Conservation (phyloP, 257 asterid species). For the Solanum megistacrolobum region DNA sequence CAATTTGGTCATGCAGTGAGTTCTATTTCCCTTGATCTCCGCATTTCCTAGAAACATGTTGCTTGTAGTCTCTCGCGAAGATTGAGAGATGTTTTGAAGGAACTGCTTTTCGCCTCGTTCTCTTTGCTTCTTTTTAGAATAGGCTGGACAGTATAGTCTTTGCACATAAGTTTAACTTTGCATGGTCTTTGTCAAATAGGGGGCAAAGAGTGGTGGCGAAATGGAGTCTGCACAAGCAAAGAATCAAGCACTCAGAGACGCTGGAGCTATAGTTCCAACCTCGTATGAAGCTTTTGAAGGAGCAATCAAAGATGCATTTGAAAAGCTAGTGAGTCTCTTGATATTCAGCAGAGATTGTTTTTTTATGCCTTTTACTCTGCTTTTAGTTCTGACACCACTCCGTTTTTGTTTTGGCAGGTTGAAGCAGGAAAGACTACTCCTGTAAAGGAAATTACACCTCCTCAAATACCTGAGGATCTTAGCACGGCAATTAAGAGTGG, state of each 20-base stretch:
- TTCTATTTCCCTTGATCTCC: constrained; percentile 1
- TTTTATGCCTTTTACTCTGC: background rate
- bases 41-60: background rate
- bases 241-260: constrained; percentile 87
- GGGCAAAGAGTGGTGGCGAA: constrained; percentile 99
- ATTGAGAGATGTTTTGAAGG: background rate
- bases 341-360: background rate
- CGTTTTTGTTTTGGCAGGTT: constrained; percentile 31
- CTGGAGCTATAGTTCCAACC: constrained; percentile 95
- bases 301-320: constrained; percentile 69
- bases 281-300: constrained; percentile 94
- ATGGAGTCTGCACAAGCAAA: constrained; percentile 99
- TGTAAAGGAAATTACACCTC: constrained; percentile 81
- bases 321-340: constrained; percentile 47
- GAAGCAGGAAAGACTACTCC: constrained; percentile 67
- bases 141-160: background rate
- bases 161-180: background rate
- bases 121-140: background rate
- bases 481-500: constrained; percentile 87
- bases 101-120: background rate
- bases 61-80: background rate
- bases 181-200: constrained; percentile 35
- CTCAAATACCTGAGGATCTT: constrained; percentile 98
- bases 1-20: constrained; percentile 99
- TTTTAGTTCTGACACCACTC: background rate